Conservation (phyloP, 1,284 basidiomycete genomes). For the Testicularia cyperi region DNA sequence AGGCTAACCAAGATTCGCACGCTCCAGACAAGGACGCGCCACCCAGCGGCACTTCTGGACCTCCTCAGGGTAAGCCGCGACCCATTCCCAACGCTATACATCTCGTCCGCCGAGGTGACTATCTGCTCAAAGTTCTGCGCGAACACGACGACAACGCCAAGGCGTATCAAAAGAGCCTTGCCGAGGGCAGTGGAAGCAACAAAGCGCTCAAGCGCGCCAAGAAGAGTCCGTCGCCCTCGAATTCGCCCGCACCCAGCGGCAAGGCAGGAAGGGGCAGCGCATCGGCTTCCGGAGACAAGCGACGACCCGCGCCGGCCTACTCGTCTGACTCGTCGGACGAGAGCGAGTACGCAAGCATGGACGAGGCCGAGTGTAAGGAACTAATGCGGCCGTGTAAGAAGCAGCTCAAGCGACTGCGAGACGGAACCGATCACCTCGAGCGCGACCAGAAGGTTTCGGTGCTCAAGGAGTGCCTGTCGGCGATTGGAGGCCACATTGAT, state of each 20-base stretch:
- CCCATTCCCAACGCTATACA: slow-evolving; percentile 67
- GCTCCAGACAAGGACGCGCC: slow-evolving; percentile 31
- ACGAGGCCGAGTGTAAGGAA: slow-evolving; percentile 91
- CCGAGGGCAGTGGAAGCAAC: slow-evolving; percentile 22
- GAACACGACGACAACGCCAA: slow-evolving; percentile 67
- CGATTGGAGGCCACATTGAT: slow-evolving; percentile 91
- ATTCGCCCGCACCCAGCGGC: slow-evolving; percentile 36
- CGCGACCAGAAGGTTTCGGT: slow-evolving; percentile 93
- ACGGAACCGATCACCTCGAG: slow-evolving; percentile 83
- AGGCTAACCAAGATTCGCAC: slow-evolving; percentile 60
- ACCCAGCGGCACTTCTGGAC: slow-evolving; percentile 27
- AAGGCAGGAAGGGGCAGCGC: slow-evolving; percentile 16
- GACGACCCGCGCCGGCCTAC: slow-evolving; percentile 34
- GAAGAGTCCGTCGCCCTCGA: slow-evolving; percentile 22
- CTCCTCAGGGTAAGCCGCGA: slow-evolving; percentile 43
- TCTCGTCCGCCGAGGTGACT: slow-evolving; percentile 93
- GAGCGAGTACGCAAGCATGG: slow-evolving; percentile 71
- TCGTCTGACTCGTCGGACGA: slow-evolving; percentile 47
- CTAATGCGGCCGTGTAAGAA: slow-evolving; percentile 94
- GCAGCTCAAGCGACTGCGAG: slow-evolving; percentile 90
- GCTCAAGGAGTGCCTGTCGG: slow-evolving; percentile 89
- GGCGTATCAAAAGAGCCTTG: slow-evolving; percentile 29
- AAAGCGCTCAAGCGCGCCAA: slow-evolving; percentile 10
- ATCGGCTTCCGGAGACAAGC: slow-evolving; percentile 16
- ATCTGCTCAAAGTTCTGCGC: slow-evolving; percentile 81